Evolutionary conservation across 2,329 filamentous ascomycete genomes (phyloP), one percentile per base, ranked within the genome.

Genomic region (Taxawa tesnikishii): DNA sequence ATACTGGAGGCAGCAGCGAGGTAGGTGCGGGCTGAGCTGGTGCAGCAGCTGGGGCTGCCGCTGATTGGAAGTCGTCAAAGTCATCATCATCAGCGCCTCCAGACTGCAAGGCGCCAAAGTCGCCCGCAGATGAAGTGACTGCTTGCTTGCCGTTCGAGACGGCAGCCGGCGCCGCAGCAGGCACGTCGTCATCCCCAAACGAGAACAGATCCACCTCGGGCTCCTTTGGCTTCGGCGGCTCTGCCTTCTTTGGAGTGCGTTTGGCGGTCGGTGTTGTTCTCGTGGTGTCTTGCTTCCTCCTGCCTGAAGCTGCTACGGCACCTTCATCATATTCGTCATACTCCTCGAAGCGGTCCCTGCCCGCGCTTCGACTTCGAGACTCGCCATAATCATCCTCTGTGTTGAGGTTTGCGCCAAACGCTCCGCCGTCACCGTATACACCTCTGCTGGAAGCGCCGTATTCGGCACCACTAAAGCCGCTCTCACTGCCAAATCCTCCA

Each of bases 41-140:
- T 44, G 46, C 41, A 14, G 56, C 43, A n/a, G 54, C 43, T 14
- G 73, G 62, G 3, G 79, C 73, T 3, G 80, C 64, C 10, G 88
- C 88, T 13, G 85, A 93, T 56, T 94, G 84, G 67, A 96, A 96
- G 51, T 98, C 90, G 51, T 96, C 90, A 50, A 96, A 96, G 41
- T 94, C 90, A 42, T 94, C 88, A 40, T 83, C 79, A 31, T 73
- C 75, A 26, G 64, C 63, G 17, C 58, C 57, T 11, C 60, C 88
- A 12, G 85, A 92, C 56, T 94, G 84, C 65, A 96, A 96, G 51
- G 96, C 88, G 51, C 96, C 90, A 49, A 96, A 96, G 41, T 94
- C 88, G 44, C 94, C 85, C 42, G 94, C 87, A 39, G 82, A 77
- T 31, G 73, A 74, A 26, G 65, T 63, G 17, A 58, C 56, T 13